Conservation (phyloP, 768 basidiomycete species). For the Boletus patriciae region DNA sequence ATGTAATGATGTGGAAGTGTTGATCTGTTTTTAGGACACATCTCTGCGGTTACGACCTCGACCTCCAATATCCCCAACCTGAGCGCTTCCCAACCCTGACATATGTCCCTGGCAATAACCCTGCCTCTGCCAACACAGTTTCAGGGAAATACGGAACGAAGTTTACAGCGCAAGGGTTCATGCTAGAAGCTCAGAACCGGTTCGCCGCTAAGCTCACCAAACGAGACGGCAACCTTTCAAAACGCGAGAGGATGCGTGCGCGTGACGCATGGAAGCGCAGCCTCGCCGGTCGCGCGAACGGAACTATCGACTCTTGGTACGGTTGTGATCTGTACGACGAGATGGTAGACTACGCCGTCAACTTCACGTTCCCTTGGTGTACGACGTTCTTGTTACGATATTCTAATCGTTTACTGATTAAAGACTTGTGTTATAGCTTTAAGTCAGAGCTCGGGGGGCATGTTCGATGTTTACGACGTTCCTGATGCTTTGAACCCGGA, state of each 20-base stretch:
- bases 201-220: slow-evolving; percentile 25
- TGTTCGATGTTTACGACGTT: slow-evolving; percentile 52
- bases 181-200: slow-evolving; percentile 21
- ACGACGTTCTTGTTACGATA: slow-evolving; percentile 14
- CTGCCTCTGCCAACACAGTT: neutral
- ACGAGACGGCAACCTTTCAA: slow-evolving; percentile 20
- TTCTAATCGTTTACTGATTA: slow-evolving; percentile 7
- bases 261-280: slow-evolving; percentile 44
- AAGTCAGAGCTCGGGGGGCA: slow-evolving; percentile 28
- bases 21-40: slow-evolving; percentile 42
- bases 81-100: slow-evolving; percentile 44
- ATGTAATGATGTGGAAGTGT: neutral
- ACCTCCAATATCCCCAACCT: slow-evolving; percentile 67
- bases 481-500: slow-evolving; percentile 57
- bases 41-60: slow-evolving; percentile 65
- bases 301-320: slow-evolving; percentile 61
- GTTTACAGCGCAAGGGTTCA: slow-evolving; percentile 21
- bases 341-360: slow-evolving; percentile 69
- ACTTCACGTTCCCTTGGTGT: slow-evolving; percentile 68
- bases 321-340: slow-evolving; percentile 65
- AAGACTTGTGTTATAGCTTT: slow-evolving; percentile 10
- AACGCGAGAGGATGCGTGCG: slow-evolving; percentile 28
- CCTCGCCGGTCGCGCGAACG: slow-evolving; percentile 49
- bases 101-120: slow-evolving; percentile 18
- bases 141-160: slow-evolving; percentile 18